These are phyloP conservation scores for Monoraphidium neglectum DNA, from an alignment of 139 green algal species.

Conservation along the genomic window DNA sequence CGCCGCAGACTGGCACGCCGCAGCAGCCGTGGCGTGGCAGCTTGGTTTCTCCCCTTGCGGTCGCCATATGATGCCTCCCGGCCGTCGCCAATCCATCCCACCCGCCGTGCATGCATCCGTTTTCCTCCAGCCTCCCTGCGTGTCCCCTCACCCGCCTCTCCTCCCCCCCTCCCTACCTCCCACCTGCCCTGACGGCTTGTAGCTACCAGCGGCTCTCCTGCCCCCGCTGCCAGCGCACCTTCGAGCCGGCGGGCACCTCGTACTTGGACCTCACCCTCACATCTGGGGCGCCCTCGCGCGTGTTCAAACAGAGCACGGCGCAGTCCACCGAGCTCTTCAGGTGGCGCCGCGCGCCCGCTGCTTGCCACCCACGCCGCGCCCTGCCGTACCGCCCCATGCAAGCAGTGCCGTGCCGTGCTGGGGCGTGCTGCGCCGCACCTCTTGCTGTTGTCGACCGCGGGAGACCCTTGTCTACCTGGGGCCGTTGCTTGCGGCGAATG, in stretches of 20 bases:
- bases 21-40: too few species aligned
- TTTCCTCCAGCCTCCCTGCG: background rate
- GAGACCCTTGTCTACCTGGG: too few species aligned
- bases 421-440: too few species aligned
- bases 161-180: background rate
- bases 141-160: background rate
- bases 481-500: too few species aligned
- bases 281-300: slow-evolving; percentile 47
- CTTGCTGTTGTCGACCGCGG: too few species aligned
- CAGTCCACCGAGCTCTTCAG: slow-evolving; percentile 68
- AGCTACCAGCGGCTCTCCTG: slow-evolving; percentile 35
- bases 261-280: slow-evolving; percentile 75
- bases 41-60: too few species aligned
- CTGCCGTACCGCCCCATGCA: too few species aligned
- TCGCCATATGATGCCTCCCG: too few species aligned
- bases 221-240: slow-evolving; percentile 48
- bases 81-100: too few species aligned
- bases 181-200: background rate
- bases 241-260: slow-evolving; percentile 27
- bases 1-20: too few species aligned
- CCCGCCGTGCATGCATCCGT: background rate
- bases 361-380: too few species aligned
- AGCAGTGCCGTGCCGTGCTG: too few species aligned
- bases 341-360: background rate
- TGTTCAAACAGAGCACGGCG: slow-evolving; percentile 58